Percentiles rank a stretch among this genome's conserved stretches.
Conservation (phyloP, 257 asterid genomes). For the Datura wrightii region DNA sequence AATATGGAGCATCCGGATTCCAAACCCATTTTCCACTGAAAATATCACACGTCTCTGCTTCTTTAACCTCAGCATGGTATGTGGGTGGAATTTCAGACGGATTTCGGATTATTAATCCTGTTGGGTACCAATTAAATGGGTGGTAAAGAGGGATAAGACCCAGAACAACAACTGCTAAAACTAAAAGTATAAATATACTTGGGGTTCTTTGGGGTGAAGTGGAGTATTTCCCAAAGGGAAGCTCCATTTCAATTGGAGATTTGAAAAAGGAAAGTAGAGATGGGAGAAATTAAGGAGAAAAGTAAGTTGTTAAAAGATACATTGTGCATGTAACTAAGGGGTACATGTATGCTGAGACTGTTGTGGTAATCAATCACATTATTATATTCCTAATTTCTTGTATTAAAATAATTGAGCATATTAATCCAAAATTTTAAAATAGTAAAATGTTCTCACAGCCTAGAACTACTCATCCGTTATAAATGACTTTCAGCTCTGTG, state of each 20-base stretch:
- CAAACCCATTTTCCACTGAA: slow-evolving; percentile 68
- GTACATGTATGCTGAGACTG: background rate
- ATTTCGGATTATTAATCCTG: background rate
- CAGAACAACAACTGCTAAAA: slow-evolving; percentile 41
- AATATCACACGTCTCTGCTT: slow-evolving; percentile 44
- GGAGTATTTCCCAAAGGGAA: slow-evolving; percentile 30
- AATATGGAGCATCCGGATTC: slow-evolving; percentile 60
- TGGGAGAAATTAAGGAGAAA: background rate
- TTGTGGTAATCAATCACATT: background rate
- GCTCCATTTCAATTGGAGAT: slow-evolving; percentile 43
- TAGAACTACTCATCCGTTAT: background rate
- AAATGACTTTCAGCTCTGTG: background rate
- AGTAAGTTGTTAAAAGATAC: background rate
- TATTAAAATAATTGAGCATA: background rate
- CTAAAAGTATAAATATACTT: slow-evolving; percentile 32
- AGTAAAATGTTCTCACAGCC: background rate
- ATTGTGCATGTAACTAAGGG: background rate
- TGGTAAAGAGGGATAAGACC: slow-evolving; percentile 49
- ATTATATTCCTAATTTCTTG: background rate
- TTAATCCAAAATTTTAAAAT: background rate
- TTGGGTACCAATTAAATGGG: slow-evolving; percentile 28
- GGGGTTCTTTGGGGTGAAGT: slow-evolving; percentile 30
- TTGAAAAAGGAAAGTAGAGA: background rate
- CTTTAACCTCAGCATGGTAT: background rate
- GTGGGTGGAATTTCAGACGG: background rate